A percentile compares a stretch with the other conserved stretches of the same genome.
phyloP scores from a whole-genome alignment of 2,329 filamentous ascomycete species.

The Stagonosporopsis vannaccii region DNA sequence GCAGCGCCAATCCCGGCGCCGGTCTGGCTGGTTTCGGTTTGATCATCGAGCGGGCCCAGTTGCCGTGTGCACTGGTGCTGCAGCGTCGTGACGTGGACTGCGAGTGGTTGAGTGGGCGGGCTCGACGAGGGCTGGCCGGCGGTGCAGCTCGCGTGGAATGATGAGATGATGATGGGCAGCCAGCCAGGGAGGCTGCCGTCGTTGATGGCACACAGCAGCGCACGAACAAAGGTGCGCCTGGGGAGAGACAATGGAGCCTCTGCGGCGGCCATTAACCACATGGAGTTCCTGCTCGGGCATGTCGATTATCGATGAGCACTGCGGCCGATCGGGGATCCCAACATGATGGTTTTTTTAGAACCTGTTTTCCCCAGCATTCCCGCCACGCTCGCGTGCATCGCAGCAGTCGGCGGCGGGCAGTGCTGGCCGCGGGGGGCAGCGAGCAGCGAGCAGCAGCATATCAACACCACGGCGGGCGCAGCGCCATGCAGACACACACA shows the following conservation, averaged over 20 bases:
- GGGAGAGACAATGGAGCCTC: slow-evolving; percentile 5
- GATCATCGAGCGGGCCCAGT: slow-evolving; percentile 36
- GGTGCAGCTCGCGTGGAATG: slow-evolving; percentile 9
- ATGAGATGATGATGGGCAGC: slow-evolving; percentile 16
- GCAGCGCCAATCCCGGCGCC: slow-evolving; percentile 28
- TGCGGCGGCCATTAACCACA: slow-evolving; percentile 12
- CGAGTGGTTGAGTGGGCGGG: slow-evolving; percentile 1
- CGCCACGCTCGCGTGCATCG: slow-evolving; percentile 15
- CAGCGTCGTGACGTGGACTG: slow-evolving; percentile 33
- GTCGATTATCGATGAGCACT: slow-evolving; percentile 16
- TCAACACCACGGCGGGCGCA: not conserved
- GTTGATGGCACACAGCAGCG: not conserved
- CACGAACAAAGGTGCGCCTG: slow-evolving; percentile 2
- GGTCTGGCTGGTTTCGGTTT: slow-evolving; percentile 35
- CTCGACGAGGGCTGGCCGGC: slow-evolving; percentile 2
- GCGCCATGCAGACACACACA: not conserved
- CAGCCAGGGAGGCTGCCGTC: slow-evolving; percentile 1
- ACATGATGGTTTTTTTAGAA: slow-evolving; percentile 23
- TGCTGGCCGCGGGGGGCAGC: slow-evolving; percentile 7
- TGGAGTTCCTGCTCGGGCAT: slow-evolving; percentile 17
- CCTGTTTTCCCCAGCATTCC: slow-evolving; percentile 26
- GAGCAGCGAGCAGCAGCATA: slow-evolving; percentile 10
- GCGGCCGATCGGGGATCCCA: slow-evolving; percentile 29
- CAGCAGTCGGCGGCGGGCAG: slow-evolving; percentile 4
- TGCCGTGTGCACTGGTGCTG: slow-evolving; percentile 19